A percentile compares a stretch with the other conserved stretches of the same genome.
Conservation (phyloP, 164 flowering plant genomes). For the Sedum album region DNA sequence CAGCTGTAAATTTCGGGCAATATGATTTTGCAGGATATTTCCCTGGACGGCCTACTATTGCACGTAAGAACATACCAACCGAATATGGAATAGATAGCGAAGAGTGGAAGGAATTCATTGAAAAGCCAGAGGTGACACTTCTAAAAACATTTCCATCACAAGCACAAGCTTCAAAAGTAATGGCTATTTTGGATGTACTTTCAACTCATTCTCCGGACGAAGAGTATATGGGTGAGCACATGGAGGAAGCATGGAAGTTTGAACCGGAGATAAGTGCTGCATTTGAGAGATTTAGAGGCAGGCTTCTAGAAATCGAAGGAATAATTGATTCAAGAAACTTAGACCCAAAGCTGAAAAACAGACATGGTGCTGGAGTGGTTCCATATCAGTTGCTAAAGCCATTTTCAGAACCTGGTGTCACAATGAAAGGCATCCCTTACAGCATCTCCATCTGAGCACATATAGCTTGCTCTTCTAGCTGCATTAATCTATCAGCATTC, state of each 20-base stretch:
- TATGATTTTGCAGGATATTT: slow-evolving; percentile 58
- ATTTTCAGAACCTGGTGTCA: slow-evolving; percentile 37
- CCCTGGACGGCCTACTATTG: slow-evolving; percentile 64
- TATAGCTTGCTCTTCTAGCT: no score
- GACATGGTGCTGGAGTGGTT: slow-evolving; percentile 43
- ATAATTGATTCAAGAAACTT: slow-evolving; percentile 34
- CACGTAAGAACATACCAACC: slow-evolving; percentile 44
- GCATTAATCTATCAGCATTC: no score
- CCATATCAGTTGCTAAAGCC: slow-evolving; percentile 50
- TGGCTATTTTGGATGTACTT: slow-evolving; percentile 33
- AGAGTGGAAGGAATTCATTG: slow-evolving; percentile 16
- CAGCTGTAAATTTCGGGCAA: slow-evolving; percentile 79
- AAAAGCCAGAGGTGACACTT: slow-evolving; percentile 28
- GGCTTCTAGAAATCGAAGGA: slow-evolving; percentile 33
- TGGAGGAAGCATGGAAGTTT: slow-evolving; percentile 32
- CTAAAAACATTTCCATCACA: slow-evolving; percentile 35
- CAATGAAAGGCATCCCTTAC: slow-evolving; percentile 42
- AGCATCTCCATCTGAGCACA: slow-evolving; percentile 36
- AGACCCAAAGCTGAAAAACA: slow-evolving; percentile 26
- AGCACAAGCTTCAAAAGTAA: slow-evolving; percentile 32
- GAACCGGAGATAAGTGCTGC: slow-evolving; percentile 25
- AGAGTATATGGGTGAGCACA: slow-evolving; percentile 40
- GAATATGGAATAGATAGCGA: slow-evolving; percentile 33
- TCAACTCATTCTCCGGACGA: slow-evolving; percentile 54
- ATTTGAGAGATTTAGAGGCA: slow-evolving; percentile 30